Base-by-base conservation (phyloP, 2,329 filamentous ascomycete genomes). In the Fusarium gaditjirri region DNA sequence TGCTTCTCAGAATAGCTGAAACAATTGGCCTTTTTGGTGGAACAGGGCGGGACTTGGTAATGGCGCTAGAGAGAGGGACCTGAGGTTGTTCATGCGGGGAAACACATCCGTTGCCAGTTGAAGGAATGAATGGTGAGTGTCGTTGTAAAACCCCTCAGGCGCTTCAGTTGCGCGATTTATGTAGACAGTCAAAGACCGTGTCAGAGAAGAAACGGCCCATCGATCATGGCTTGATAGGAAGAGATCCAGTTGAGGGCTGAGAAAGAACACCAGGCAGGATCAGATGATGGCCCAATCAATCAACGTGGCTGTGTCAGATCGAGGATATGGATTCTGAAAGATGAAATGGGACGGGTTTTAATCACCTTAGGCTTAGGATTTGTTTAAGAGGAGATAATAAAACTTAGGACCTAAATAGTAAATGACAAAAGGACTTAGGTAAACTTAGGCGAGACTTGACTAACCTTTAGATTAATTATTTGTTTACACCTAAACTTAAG, bases 171-270 rank as follows among this genome's bases (percentile, higher is more conserved):
- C 3, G 2, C 39, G 27, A 16, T 17, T 49, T 5, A 61, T 29
- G 7, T 41, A 47, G 14, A 67, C 23, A 21, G 62, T 68, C 4
- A 67, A 44, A 2, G 49, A 67, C 1, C 36, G 38, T 19, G 63
- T 68, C 4, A 56, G 9, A 2, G 31, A 4, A 38, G 49, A 16
- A 23, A 56, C 2, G 12, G 56, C 56, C 13, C 6, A 27, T 21
- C 9, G 21, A 14, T 68, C 7, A 12, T 68, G 65, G 8, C 25
- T 36, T 21, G 23, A 14, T 5, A 46, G 25, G 5, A 67, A 68
- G 8, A 16, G 23, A 46, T 12, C 35, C 2, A 68, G 6, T n/a
- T 3, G 6, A 5, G 25, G 2, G n/a, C 23, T 13, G 21, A 31
- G 5, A 14, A 25, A 14, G 4, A 68, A 36, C 0, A 68, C 56